Base-by-base conservation (phyloP, 257 asterid genomes). In the Nicotiana tomentosiformis region DNA sequence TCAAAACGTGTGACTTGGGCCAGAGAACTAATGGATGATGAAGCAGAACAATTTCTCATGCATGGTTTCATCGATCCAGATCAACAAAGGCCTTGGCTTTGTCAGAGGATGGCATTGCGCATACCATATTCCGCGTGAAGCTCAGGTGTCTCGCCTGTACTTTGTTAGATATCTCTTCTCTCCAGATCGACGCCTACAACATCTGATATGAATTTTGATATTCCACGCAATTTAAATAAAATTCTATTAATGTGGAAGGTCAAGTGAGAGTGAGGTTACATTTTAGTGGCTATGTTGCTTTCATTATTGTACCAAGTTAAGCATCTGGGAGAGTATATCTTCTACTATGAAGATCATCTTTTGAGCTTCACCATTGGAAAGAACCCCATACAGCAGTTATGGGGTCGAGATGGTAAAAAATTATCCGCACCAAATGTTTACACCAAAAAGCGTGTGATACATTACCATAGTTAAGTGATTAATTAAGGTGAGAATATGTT, bases 1-100 rank as follows among this genome's bases (percentile, higher is more conserved):
- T 83, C 94, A 12, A 92, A 91, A 74, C 97, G 99, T 0, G 99
- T 89, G 20, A 90, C 86, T 14, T 96, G 99, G 99, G 91, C 95
- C 29, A 89, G 98, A 84, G 98, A 96, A 80, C 89, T 96, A 70
- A 74, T 91, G 80, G 98, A 94, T 37, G 97, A 94, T 53, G 99
- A 96, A 89, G 97, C 95, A 3, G 92, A 85, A 84, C 92, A 92
- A 85, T 94, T 96, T 86, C 58, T 94, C 57, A 84, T 87, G 35
- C 97, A 91, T 84, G 74, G 86, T 78, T 96, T 94, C 86, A 86
- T 96, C 11, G 99, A 94, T 82, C 93, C 98, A 0, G 94, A 94
- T 85, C 88, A 87, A 62, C 89, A 93, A 20, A 90, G 86, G 84
- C 93, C 98, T 26, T 95, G 98, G 98, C 85, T 95, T 77, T 93